Base-by-base conservation (phyloP, 208 protist genomes). In the Wallacemonas sp. region DNA sequence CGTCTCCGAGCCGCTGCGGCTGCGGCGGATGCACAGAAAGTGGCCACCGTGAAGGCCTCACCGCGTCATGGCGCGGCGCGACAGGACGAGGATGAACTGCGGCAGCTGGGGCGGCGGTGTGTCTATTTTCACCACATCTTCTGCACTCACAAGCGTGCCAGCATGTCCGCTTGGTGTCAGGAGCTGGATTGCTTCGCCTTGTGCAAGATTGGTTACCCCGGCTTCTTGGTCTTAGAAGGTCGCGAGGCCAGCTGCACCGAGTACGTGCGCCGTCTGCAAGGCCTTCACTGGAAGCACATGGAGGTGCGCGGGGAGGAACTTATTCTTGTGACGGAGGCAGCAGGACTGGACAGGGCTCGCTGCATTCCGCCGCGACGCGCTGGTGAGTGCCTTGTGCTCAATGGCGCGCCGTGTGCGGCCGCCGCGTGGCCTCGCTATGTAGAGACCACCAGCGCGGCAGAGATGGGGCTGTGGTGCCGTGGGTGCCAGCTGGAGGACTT, bases 251-350 rank as follows among this genome's bases (percentile, higher is more conserved):
- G 55, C 55, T 44, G 33, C 38, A 47, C 36, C 21, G 55, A 62
- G 55, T 62, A 62, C 55, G 55, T 62, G 22, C 55, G 55, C 6
- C 39, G 55, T 11, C 39, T 62, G 38, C 55, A 62, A 21, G 38
- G 55, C 4, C 55, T 62, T n/a, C 55, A 47, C 38, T 62, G 55
- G 55, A 62, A 62, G 55, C 55, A 47, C 55, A 62, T 62, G 55
- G 55, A 47, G 33, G 55, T 62, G 38, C 55, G 55, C 15, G 55
- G 55, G 21, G 55, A 62, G 55, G 55, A 62, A 38, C 17, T 44
- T 3, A 15, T 47, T 14, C 55, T 38, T 4, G 38, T 62, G 11
- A 14, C 14, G 36, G n/a, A 17, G 15, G 55, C 1, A n/a, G 38
- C 14, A 9, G 44, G n/a, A 6, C 15, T 62, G n/a, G 36, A 62